Evolutionary conservation across 805 yeast species (phyloP).

Genomic region (Blastobotrys parvus): DNA sequence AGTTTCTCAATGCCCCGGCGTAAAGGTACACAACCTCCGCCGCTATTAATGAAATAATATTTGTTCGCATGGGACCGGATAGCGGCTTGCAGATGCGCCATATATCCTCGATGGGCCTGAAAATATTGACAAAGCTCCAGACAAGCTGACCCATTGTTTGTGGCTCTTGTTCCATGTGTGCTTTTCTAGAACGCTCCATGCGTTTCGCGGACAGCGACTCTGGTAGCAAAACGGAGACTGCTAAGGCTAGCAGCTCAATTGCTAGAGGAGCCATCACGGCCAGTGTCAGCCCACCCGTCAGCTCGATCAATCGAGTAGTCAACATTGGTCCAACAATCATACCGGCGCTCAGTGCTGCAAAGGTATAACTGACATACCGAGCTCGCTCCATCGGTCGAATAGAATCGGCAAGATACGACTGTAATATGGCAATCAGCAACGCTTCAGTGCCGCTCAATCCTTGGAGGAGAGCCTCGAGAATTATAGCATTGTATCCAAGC

Average conservation of each 20-base stretch:
- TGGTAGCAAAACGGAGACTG: no score
- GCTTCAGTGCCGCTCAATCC: not conserved
- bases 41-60: not conserved
- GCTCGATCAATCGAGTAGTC: not conserved
- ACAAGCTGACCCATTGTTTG: no score
- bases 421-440: not conserved
- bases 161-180: no score
- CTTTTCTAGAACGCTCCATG: no score
- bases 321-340: not conserved
- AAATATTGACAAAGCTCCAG: not conserved
- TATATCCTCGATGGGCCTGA: not conserved
- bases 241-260: no score
- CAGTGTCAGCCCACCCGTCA: not conserved
- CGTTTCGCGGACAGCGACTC: no score
- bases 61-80: not conserved
- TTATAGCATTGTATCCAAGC: not conserved
- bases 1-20: no score
- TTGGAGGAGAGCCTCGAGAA: not conserved
- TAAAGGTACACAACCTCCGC: not conserved
- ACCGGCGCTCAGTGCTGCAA: not conserved
- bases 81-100: not conserved
- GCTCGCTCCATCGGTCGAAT: not conserved
- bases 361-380: not conserved
- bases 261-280: no score
- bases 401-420: not conserved